These are phyloP conservation scores for Metarhizium album DNA, from an alignment of 2,329 filamentous ascomycete genomes.

Conservation along the genomic window DNA sequence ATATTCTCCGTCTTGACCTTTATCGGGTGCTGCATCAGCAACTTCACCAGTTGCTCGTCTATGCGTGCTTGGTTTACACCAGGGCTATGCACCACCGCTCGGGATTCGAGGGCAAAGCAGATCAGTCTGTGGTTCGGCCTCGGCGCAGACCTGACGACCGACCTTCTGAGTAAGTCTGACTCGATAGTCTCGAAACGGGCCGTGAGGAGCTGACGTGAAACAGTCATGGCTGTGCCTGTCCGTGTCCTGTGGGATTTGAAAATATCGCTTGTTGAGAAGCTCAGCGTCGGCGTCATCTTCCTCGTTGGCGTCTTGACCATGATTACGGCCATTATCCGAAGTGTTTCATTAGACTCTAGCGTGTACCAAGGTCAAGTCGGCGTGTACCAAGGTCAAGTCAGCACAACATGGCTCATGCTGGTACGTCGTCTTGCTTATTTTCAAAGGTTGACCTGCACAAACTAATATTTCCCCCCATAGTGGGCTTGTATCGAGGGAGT, in stretches of 20 bases:
- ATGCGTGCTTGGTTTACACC: slow-evolving; percentile 13
- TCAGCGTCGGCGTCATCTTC: slow-evolving; percentile 11
- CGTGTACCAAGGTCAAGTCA: slow-evolving; percentile 9
- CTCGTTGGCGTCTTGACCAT: slow-evolving; percentile 11
- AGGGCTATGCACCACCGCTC: slow-evolving; percentile 7
- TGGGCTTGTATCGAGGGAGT: slow-evolving; percentile 12
- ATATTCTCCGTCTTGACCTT: slow-evolving; percentile 11
- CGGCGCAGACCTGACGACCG: slow-evolving; percentile 10
- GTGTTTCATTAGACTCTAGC: slow-evolving; percentile 9
- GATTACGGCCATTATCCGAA: slow-evolving; percentile 11
- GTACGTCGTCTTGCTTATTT: slow-evolving; percentile 2
- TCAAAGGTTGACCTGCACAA: neutral
- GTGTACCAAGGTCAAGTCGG: slow-evolving; percentile 6
- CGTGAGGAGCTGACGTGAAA: neutral
- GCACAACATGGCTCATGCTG: slow-evolving; percentile 13
- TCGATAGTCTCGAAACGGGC: no score
- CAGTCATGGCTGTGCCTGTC: slow-evolving; percentile 11
- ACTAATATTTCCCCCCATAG: slow-evolving; percentile 4
- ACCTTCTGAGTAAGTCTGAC: slow-evolving; percentile 9
- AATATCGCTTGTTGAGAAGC: slow-evolving; percentile 10
- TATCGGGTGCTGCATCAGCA: slow-evolving; percentile 12
- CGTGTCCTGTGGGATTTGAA: slow-evolving; percentile 10
- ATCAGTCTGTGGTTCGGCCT: slow-evolving; percentile 14
- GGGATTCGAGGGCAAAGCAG: slow-evolving; percentile 10
- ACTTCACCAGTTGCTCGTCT: slow-evolving; percentile 13